Base-by-base conservation (phyloP, 139 green algal species). In the Closterium sp. region DNA sequence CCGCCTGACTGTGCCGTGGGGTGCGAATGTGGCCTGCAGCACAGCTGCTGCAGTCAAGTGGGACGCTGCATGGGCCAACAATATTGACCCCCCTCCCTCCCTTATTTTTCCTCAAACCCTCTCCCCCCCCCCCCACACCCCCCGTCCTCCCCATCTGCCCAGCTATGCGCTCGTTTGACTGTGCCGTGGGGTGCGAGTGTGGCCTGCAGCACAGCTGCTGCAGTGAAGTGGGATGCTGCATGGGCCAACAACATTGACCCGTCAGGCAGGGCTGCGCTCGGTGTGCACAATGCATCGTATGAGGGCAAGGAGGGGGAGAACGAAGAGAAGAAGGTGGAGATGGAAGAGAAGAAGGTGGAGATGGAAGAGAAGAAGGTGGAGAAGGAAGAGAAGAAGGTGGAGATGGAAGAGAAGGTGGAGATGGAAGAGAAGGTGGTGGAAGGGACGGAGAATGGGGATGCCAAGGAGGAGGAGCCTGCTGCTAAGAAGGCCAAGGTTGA, bases 201-300 rank as follows among this genome's bases (percentile, higher is more conserved):
- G 7, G 91, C 91, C 2, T 94, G 91, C 84, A 94, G 91, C 91
- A 94, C 91, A 30, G 81, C 91, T 2, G 91, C 91, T 32, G 91
- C 91, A 30, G 31, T 95, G 10, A n/a, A 31, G 28, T 94, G 91
- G 91, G 91, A 94, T 6, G 91, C 43, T 8, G 76, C 91, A 9
- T 94, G 90, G 91, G n/a, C 90, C 64, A 94, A 94, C 34, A 95
- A 95, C 34, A 23, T 94, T 3, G 91, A 94, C 84, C 91, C 91
- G 4, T 94, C 91, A 4, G 91, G 91, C n/a, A 94, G 91, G 21
- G 90, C 90, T 25, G 91, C 91, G 12, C 25, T 34, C n/a, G 90
- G 90, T 19, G 90, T 93, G 23, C 90, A 93, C 33, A 33, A 91
- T 2, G 35, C 87, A 1, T 32, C 90, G 33, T 93, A 92, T 38